These are phyloP conservation scores for Cardamine resedifolia DNA, from an alignment of 345 rosid genomes.

Conservation along the genomic window DNA sequence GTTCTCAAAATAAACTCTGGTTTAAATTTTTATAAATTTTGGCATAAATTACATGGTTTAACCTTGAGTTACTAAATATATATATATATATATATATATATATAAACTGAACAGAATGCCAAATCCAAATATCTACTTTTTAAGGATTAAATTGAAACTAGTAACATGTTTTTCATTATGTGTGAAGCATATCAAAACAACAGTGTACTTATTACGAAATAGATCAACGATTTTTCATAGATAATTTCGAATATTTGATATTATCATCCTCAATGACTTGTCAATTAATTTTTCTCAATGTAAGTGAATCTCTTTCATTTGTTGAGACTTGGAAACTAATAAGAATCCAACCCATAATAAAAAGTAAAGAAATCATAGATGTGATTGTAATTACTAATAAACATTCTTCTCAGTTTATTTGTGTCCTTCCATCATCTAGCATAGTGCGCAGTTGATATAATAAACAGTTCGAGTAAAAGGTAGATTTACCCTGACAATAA, in stretches of 20 bases:
- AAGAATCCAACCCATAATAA: constrained; percentile 17
- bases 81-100: background rate
- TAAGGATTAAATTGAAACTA: background rate
- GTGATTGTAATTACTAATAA: background rate
- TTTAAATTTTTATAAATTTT: background rate
- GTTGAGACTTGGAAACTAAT: background rate
- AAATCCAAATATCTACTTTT: background rate
- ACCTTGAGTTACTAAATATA: background rate
- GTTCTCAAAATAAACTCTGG: background rate
- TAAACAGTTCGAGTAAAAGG: constrained; percentile 14
- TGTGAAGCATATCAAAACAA: background rate
- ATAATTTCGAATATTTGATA: constrained; percentile 15
- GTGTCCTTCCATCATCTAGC: constrained; percentile 15
- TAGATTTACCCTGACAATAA: background rate
- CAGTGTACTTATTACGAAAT: background rate
- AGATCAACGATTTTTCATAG: background rate
- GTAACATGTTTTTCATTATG: background rate
- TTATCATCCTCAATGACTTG: constrained; percentile 9
- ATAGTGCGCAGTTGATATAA: background rate
- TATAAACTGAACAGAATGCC: background rate
- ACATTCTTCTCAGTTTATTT: constrained; percentile 17
- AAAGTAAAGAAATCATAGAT: background rate
- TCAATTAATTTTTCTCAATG: constrained; percentile 23
- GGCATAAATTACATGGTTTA: background rate
- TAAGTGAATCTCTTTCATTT: constrained; percentile 17